Conservation (phyloP, 495 filamentous ascomycete genomes). For the Letharia columbiana region DNA sequence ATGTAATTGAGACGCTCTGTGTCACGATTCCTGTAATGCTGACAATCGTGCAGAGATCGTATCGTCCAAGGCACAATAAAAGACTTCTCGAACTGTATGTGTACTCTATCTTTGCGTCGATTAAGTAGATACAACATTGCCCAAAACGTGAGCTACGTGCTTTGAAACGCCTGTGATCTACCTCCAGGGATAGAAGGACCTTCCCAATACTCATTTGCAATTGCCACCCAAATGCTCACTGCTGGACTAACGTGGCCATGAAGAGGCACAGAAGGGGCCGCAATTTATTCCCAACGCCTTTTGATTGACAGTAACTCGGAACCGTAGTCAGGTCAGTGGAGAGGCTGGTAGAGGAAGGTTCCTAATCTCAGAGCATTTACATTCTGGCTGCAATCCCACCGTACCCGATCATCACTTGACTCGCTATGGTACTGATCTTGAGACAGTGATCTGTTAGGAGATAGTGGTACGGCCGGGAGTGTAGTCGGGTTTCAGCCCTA, state of each 20-base stretch:
- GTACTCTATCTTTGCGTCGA: not conserved
- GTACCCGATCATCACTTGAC: no score
- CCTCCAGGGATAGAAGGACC: not conserved
- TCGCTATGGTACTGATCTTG: no score
- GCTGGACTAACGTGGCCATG: no score
- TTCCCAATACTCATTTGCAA: not conserved
- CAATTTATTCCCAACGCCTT: not conserved
- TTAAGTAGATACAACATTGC: not conserved
- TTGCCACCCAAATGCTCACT: not conserved
- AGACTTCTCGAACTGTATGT: constrained; percentile 13
- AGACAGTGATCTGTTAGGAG: no score
- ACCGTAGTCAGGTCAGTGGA: not conserved
- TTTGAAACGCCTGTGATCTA: not conserved
- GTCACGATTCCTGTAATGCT: constrained; percentile 21
- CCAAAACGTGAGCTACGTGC: not conserved
- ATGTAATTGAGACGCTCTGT: constrained; percentile 34
- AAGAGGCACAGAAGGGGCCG: not conserved
- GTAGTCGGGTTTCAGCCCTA: no score
- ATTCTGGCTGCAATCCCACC: no score
- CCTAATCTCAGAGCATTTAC: not conserved
- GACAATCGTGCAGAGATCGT: constrained; percentile 40
- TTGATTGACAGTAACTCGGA: not conserved
- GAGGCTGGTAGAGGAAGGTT: not conserved
- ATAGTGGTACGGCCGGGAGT: no score
- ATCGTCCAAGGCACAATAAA: constrained; percentile 46